Conservation (phyloP, 257 asterid species). For the Solanum arcanum region DNA sequence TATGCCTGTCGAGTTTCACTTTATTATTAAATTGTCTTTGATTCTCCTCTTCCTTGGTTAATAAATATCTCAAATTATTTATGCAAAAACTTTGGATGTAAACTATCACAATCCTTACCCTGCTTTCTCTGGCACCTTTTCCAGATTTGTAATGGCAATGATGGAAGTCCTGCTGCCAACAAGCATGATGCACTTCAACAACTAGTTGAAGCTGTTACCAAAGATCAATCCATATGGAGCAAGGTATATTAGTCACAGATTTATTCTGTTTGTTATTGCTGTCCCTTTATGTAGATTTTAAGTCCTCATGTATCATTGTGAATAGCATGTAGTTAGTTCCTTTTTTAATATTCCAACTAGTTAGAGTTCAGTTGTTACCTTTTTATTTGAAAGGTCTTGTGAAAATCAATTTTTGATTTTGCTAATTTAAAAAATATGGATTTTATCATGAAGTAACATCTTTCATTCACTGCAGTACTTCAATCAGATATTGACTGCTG, state of each 20-base stretch:
- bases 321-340: neutral
- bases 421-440: neutral
- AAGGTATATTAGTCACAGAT: slow-evolving; percentile 35
- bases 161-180: slow-evolving; percentile 47
- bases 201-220: slow-evolving; percentile 59
- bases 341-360: slow-evolving; percentile 5
- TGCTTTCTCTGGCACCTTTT: neutral
- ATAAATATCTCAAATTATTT: neutral
- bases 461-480: slow-evolving; percentile 56
- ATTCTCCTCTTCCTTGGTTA: neutral
- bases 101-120: neutral
- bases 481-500: slow-evolving; percentile 88
- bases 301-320: neutral
- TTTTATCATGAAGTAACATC: slow-evolving; percentile 1
- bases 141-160: slow-evolving; percentile 77
- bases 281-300: neutral
- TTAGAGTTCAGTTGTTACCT: neutral
- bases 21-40: neutral
- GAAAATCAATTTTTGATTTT: neutral
- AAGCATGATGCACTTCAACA: slow-evolving; percentile 77
- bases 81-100: neutral
- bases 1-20: neutral
- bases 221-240: slow-evolving; percentile 74
- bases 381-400: neutral
- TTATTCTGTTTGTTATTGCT: neutral